These are phyloP conservation scores for Zoysia matrella DNA, from an alignment of 202 grass and related monocot species.

Conservation along the genomic window DNA sequence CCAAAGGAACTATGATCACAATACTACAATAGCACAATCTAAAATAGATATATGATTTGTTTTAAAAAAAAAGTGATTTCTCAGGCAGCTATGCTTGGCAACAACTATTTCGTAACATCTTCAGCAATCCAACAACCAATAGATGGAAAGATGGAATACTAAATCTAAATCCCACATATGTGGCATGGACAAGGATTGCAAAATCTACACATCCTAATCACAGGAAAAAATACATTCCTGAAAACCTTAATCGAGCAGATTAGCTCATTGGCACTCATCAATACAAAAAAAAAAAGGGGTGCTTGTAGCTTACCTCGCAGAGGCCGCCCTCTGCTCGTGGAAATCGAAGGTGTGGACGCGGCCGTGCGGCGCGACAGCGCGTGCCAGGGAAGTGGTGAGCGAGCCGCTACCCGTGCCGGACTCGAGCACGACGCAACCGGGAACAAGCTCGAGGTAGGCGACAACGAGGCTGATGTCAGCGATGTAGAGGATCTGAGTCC, in stretches of 20 bases:
- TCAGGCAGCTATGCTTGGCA: not conserved
- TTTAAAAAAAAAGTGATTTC: not conserved
- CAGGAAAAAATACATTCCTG: not conserved
- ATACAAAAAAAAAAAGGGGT: not conserved
- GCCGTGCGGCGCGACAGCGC: conserved; percentile 68
- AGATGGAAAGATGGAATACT: not conserved
- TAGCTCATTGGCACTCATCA: too few species aligned
- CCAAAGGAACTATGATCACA: conserved; percentile 9
- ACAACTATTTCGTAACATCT: not conserved
- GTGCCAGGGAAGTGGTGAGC: conserved; percentile 85
- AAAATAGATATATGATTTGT: too few species aligned
- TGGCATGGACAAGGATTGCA: not conserved
- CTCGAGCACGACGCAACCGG: conserved; percentile 60
- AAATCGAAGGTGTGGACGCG: conserved; percentile 87
- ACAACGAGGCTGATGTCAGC: too few species aligned
- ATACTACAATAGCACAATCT: not conserved
- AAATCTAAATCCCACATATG: not conserved
- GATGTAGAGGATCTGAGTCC: too few species aligned
- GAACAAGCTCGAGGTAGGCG: too few species aligned
- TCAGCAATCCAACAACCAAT: not conserved
- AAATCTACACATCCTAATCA: not conserved
- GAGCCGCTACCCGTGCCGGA: conserved; percentile 84
- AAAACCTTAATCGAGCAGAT: not conserved
- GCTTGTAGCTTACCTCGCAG: conserved; percentile 55
- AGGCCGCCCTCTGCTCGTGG: conserved; percentile 81